Evolutionary conservation across 129 eudicot genomes (phyloP), one percentile per base, ranked within the genome.

Genomic region (Pulicaria dysenterica): DNA sequence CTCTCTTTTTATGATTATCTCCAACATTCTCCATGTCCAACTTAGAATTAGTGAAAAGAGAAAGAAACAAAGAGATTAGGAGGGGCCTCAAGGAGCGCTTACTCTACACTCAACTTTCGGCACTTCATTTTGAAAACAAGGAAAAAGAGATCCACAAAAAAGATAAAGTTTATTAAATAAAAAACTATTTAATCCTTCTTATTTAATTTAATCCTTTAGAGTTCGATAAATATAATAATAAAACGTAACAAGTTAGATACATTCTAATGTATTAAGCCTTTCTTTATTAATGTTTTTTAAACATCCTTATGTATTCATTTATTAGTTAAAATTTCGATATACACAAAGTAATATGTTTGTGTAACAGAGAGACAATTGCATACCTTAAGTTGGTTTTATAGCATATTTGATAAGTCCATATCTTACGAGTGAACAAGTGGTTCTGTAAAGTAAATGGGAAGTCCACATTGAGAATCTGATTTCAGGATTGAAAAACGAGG

Each of bases 331-430:
- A n/a, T 24, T 24, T 24, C 2, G 31, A 24, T n/a, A n/a, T n/a
- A n/a, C n/a, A n/a, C n/a, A 73, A 68, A 12, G 55, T 46, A 45
- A 15, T 37, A 24, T 19, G 69, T n/a, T 71, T 19, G 45, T 48
- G 45, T 9, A 67, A 34, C 10, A 58, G 44, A 58, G 34, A 71
- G 64, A 44, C 11, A 17, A 58, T 58, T 7, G 66, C 48, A 45
- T 50, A 89, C 94, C 96, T 90, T 87, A 81, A 90, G 94, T 78
- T 90, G 85, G 61, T 83, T 83, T 81, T n/a, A 90, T 19, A 90
- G 69, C 67, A 46, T 11, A 45, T 86, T 65, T 31, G 96, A 82
- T 49, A 84, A 68, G 66, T 83, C 85, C 96, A 90, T 90, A 54
- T 42, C 58, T 67, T 48, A 56, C 11, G 65, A n/a, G 40, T 8